Conservation (phyloP, 805 yeast species). For the Candida wancherniae region DNA sequence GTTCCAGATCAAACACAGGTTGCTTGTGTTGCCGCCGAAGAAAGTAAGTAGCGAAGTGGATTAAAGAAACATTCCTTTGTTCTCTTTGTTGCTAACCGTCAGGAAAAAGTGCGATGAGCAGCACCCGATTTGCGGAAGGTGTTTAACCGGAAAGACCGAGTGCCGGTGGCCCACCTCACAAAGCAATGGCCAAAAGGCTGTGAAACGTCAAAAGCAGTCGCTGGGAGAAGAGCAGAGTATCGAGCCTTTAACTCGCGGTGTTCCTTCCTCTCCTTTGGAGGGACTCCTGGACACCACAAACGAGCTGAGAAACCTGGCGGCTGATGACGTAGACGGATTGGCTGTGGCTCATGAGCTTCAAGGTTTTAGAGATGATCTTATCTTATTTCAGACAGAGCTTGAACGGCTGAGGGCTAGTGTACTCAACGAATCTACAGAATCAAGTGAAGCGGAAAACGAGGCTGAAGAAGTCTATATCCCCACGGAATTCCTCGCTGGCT, state of each 20-base stretch:
- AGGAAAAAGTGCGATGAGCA: constrained; percentile 19
- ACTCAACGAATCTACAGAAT: background rate
- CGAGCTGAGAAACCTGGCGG: no score
- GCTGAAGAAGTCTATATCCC: constrained; percentile 2
- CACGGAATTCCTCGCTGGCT: constrained; percentile 3
- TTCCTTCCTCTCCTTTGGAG: no score
- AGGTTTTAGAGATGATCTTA: constrained; percentile 13
- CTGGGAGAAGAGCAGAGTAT: no score
- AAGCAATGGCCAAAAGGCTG: no score
- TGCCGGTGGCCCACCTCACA: constrained; percentile 16
- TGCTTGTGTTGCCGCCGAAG: constrained; percentile 16
- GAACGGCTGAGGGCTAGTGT: constrained; percentile 8
- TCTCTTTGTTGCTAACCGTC: constrained; percentile 4
- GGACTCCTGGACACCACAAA: no score
- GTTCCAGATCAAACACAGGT: constrained; percentile 15
- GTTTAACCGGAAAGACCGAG: constrained; percentile 3
- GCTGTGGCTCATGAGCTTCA: constrained; percentile 14
- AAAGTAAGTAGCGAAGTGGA: constrained; percentile 13
- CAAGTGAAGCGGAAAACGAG: background rate
- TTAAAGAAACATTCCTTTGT: background rate
- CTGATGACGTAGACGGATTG: no score
- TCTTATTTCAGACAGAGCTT: constrained; percentile 13
- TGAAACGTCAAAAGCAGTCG: no score
- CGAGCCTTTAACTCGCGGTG: no score
- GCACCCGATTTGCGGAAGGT: constrained; percentile 13